A percentile compares a stretch with the other conserved stretches of the same genome.
Conservation (phyloP, 768 basidiomycete genomes). For the Trametopsis cervina region DNA sequence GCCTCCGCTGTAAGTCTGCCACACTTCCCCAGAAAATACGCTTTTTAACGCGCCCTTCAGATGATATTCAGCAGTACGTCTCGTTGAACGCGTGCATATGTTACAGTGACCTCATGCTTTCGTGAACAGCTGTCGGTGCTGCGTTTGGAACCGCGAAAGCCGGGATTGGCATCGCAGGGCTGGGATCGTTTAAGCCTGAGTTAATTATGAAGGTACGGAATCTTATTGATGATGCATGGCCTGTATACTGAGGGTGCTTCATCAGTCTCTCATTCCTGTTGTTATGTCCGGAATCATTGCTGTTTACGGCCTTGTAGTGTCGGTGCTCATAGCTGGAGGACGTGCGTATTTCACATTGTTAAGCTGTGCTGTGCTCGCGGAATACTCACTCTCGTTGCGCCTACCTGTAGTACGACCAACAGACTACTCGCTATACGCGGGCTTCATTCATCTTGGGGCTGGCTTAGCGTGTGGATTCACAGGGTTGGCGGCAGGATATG, state of each 20-base stretch:
- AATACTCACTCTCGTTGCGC: neutral
- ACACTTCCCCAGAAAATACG: neutral
- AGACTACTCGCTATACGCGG: slow-evolving; percentile 77
- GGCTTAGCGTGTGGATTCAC: slow-evolving; percentile 89
- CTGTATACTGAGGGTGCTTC: too few species aligned
- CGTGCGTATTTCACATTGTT: slow-evolving; percentile 31
- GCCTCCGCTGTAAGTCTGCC: slow-evolving; percentile 70
- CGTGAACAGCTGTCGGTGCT: slow-evolving; percentile 72
- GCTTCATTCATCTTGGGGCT: slow-evolving; percentile 89
- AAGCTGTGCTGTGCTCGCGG: neutral
- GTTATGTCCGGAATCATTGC: slow-evolving; percentile 99
- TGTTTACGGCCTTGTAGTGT: slow-evolving; percentile 94
- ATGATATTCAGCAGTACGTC: slow-evolving; percentile 94
- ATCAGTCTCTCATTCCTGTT: slow-evolving; percentile 90
- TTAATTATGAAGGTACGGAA: slow-evolving; percentile 95
- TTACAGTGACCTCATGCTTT: neutral
- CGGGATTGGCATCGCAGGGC: slow-evolving; percentile 93
- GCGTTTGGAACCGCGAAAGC: slow-evolving; percentile 96
- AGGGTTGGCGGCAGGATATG: slow-evolving; percentile 89
- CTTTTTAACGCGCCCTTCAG: slow-evolving; percentile 32
- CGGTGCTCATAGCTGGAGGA: slow-evolving; percentile 80
- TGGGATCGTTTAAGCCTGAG: slow-evolving; percentile 92
- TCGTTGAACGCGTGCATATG: neutral
- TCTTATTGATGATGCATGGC: too few species aligned
- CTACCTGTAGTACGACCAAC: slow-evolving; percentile 45